Base-by-base conservation (phyloP, 805 yeast genomes). In the Sugiyamaella smithiae region DNA sequence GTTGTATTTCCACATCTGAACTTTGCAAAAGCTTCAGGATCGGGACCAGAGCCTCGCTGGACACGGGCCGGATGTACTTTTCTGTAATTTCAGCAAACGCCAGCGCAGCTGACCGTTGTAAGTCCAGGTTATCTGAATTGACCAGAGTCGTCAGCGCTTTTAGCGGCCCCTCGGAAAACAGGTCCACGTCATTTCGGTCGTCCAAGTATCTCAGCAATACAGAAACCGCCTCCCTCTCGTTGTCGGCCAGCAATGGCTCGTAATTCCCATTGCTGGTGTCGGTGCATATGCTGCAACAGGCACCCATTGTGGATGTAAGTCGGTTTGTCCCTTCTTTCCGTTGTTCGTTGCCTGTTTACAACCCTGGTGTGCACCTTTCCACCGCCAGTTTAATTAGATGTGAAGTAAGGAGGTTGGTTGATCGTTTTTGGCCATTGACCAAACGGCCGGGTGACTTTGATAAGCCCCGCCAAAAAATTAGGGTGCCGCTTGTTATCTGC, bases 11-110 rank as follows among this genome's bases (percentile, higher is more conserved):
- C 49, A 90, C 79, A 67, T 93, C 99, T 16, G 84, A 75, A 53
- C 86, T 80, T 66, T 91, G 96, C 56, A 93, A 73, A 43, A 93
- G 75, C 42, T 88, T 86, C 52, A 93, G 74, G 36, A 93, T 90
- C 43, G 98, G 99, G 67, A 93, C 97, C 57, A 93, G 73, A 2
- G 91, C 97, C 57, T 88, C 95, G 50, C 95, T 76, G 59, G 85
- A 84, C 28, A 93, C 98, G 35, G 91, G 85, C 55, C 93, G 79
- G 32, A 89, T 95, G 63, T 89, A 70, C 66, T 93, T 93, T 64
- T 93, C 99, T 32, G 99, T 93, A 49, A 93, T 91, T 67, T 93
- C 99, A 12, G 98, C 98, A 74, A 93, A 93, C 5, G 99, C 98
- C 55, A 93, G 76, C 5, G 99, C 98, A 2, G 99, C 99, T 65